A percentile compares a stretch with the other conserved stretches of the same genome.
Evolutionary conservation across 371 early-diverging fungal species (phyloP).

Genomic region (Mucor mucedo): DNA sequence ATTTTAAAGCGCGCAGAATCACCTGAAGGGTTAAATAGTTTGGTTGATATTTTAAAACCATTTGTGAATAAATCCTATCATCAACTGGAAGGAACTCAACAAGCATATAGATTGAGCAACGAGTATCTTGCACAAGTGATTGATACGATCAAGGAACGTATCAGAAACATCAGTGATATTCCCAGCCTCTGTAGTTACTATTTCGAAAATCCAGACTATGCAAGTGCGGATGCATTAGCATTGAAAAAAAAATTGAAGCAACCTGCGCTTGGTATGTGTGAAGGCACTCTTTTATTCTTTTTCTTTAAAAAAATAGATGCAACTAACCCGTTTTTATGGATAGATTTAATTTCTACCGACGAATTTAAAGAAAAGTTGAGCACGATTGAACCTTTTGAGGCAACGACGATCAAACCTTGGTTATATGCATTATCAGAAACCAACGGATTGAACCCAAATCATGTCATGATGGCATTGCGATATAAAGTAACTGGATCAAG

Average conservation of each 20-base stretch:
- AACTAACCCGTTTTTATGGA: background rate
- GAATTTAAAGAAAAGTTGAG: slow-evolving; percentile 23
- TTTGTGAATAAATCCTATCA: slow-evolving; percentile 31
- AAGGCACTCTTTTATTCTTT: too few species aligned
- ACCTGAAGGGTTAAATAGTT: slow-evolving; percentile 40
- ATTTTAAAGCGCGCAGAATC: slow-evolving; percentile 59
- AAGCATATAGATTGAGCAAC: slow-evolving; percentile 32
- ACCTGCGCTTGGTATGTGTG: slow-evolving; percentile 38
- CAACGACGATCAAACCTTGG: slow-evolving; percentile 32
- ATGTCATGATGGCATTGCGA: slow-evolving; percentile 68
- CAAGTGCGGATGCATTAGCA: slow-evolving; percentile 49
- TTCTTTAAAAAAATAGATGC: too few species aligned
- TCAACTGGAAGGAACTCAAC: slow-evolving; percentile 19
- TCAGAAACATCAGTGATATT: slow-evolving; percentile 63
- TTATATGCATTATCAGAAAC: slow-evolving; percentile 35
- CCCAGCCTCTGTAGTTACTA: slow-evolving; percentile 62
- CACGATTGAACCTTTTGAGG: slow-evolving; percentile 38
- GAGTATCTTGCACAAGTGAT: slow-evolving; percentile 54
- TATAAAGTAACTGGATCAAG: slow-evolving; percentile 68
- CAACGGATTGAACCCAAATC: slow-evolving; percentile 48
- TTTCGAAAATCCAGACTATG: slow-evolving; percentile 61
- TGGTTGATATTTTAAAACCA: slow-evolving; percentile 46
- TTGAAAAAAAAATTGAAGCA: slow-evolving; percentile 56
- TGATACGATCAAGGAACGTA: slow-evolving; percentile 62
- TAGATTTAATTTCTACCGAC: slow-evolving; percentile 28